A percentile compares a stretch with the other conserved stretches of the same genome.
Conservation (phyloP, 495 filamentous ascomycete species). For the Neurospora sp. region DNA sequence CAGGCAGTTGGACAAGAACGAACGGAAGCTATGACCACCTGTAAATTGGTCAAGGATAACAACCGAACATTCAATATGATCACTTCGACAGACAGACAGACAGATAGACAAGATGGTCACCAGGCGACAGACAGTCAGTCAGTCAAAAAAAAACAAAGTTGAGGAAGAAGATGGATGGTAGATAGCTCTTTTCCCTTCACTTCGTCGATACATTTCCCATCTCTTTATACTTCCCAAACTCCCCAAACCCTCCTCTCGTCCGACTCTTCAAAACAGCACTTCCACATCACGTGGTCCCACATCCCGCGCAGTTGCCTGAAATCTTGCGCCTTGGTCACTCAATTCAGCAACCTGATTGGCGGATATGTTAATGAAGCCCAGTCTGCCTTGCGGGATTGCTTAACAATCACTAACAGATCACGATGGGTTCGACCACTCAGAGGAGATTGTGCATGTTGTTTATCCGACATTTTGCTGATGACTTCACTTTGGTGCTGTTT, state of each 20-base stretch:
- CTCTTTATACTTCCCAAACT: not conserved
- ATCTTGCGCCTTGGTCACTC: not conserved
- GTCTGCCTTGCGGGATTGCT: slow-evolving; percentile 15
- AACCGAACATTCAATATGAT: not conserved
- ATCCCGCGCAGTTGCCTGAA: slow-evolving; percentile 6
- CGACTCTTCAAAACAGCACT: not conserved
- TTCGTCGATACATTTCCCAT: not conserved
- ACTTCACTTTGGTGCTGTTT: not conserved
- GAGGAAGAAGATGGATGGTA: not conserved
- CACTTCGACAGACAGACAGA: not conserved
- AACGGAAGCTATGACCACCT: not conserved
- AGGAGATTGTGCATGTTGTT: not conserved
- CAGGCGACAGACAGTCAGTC: not conserved
- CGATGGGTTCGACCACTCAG: not conserved
- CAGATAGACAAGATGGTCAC: no score
- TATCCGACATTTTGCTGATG: no score
- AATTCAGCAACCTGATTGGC: slow-evolving; percentile 15
- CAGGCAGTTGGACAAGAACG: not conserved
- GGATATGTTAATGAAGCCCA: slow-evolving; percentile 2
- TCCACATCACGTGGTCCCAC: slow-evolving; percentile 8
- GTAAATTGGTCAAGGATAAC: not conserved
- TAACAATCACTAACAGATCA: slow-evolving; percentile 1
- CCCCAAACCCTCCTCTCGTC: not conserved
- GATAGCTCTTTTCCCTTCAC: not conserved
- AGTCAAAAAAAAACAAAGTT: not conserved